Percentiles rank a stretch among this genome's conserved stretches.
Conservation (phyloP, 208 protist species). For the Borovskyia barvae region DNA sequence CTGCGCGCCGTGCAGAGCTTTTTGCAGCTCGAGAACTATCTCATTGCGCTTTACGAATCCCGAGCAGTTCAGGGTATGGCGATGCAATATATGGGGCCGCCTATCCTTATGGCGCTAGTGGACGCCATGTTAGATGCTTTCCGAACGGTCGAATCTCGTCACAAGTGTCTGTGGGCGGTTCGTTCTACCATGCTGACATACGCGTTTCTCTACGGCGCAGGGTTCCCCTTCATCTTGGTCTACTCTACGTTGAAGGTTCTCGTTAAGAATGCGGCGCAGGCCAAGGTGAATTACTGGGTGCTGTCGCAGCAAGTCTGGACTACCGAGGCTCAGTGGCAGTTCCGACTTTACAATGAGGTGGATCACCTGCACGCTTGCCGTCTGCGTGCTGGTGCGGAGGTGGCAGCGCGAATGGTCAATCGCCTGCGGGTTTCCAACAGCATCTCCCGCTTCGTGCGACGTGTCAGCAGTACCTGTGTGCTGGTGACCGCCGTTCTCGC, state of each 20-base stretch:
- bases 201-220: conserved; percentile 33
- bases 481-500: conserved; percentile 46
- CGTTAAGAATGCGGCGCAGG: conserved; percentile 65
- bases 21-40: conserved; percentile 75
- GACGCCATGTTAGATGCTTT: conserved; percentile 69
- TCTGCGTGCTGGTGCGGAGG: conserved; percentile 40
- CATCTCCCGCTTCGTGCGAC: conserved; percentile 48
- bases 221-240: conserved; percentile 58
- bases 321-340: conserved; percentile 50
- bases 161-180: conserved; percentile 36
- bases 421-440: conserved; percentile 46
- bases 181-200: conserved; percentile 40
- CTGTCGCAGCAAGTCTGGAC: conserved; percentile 66
- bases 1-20: conserved; percentile 64
- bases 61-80: conserved; percentile 41
- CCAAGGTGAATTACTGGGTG: conserved; percentile 54
- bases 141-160: conserved; percentile 40
- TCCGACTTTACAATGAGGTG: conserved; percentile 87
- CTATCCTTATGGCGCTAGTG: conserved; percentile 41
- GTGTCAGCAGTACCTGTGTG: conserved; percentile 52
- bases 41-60: conserved; percentile 60
- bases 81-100: conserved; percentile 41
- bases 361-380: conserved; percentile 60
- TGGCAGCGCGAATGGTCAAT: conserved; percentile 50
- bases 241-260: conserved; percentile 60